Base-by-base conservation (phyloP, 495 filamentous ascomycete species). In the Delitschia confertaspora region DNA sequence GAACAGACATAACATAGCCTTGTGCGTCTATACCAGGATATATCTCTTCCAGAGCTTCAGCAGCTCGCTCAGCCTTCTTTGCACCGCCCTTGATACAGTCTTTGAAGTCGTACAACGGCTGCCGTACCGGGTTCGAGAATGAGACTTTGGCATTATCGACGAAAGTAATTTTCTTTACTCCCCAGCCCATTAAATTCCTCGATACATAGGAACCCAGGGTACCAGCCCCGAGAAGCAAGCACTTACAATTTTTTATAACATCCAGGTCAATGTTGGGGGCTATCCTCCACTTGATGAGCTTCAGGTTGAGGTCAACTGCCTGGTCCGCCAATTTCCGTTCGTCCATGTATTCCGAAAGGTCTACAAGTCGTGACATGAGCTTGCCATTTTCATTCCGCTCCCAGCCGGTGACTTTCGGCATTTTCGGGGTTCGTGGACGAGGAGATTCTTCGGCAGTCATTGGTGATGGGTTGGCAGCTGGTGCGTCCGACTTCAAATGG, bases 271-370 rank as follows among this genome's bases (percentile, higher is more conserved):
- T 69, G 32, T 76, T 76, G 5, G 91, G 91, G 14, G 88, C 85
- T 42, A 98, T 84, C 19, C 91, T 79, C 91, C 91, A 98, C 67
- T 95, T 95, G 76, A 98, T 98, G 39, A 98, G 73, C 65, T 95
- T 96, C 46, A 95, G 71, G 56, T 98, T 98, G 35, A 98, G 76
- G 57, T 98, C 91, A 7, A 95, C 91, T n/a, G 88, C 83, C 61
- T 94, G 87, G 51, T 95, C 88, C 17, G 91, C 91, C 18, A 96
- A 70, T 49, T 75, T 74, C 35, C 71, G 67, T 4, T 91, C 91
- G 60, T 98, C 85, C 80, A 96, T 88, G 39, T 93, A 88, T 53
- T 88, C 86, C 13, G 81, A 79, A 1, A 98, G 70, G 57, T 88
- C 83, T 14, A 86, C 84, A 7, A 78, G 68, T 44, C 81, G 77